Evolutionary conservation across 257 asterid genomes (phyloP).

Genomic region (Fraxinus anomala): DNA sequence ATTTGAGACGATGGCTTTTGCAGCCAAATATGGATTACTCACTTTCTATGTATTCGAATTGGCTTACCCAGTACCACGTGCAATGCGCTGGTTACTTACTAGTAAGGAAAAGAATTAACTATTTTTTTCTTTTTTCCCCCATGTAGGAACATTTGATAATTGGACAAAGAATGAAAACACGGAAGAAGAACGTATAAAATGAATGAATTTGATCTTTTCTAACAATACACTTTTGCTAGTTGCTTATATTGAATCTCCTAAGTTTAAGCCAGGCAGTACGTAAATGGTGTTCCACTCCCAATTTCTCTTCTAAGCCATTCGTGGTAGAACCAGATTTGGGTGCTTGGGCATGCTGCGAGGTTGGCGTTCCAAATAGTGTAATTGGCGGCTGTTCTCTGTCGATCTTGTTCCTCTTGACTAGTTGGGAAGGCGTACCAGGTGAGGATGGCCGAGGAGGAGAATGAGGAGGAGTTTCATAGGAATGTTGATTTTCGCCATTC

Average conservation of each 20-base stretch:
- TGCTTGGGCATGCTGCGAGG: slow-evolving; percentile 32
- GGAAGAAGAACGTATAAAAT: neutral
- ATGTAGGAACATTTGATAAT: no score
- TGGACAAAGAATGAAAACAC: no score
- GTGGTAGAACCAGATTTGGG: slow-evolving; percentile 22
- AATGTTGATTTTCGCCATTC: slow-evolving; percentile 26
- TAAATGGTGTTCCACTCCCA: slow-evolving; percentile 29
- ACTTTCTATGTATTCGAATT: no score
- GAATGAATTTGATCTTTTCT: neutral
- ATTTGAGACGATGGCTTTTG: no score
- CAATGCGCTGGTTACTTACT: no score
- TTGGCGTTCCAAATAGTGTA: neutral
- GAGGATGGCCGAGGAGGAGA: slow-evolving; percentile 5
- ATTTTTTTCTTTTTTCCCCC: no score
- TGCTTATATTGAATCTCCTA: slow-evolving; percentile 45
- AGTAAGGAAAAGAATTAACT: no score
- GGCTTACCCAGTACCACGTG: no score
- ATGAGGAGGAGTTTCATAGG: neutral
- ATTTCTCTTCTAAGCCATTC: no score
- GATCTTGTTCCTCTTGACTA: slow-evolving; percentile 21
- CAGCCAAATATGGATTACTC: no score
- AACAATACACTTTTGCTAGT: slow-evolving; percentile 19
- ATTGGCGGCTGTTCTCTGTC: slow-evolving; percentile 32
- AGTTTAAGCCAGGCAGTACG: slow-evolving; percentile 44
- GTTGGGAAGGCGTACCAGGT: slow-evolving; percentile 36